Evolutionary conservation across 2,329 filamentous ascomycete genomes (phyloP).

Genomic region (Colletotrichum lupini): DNA sequence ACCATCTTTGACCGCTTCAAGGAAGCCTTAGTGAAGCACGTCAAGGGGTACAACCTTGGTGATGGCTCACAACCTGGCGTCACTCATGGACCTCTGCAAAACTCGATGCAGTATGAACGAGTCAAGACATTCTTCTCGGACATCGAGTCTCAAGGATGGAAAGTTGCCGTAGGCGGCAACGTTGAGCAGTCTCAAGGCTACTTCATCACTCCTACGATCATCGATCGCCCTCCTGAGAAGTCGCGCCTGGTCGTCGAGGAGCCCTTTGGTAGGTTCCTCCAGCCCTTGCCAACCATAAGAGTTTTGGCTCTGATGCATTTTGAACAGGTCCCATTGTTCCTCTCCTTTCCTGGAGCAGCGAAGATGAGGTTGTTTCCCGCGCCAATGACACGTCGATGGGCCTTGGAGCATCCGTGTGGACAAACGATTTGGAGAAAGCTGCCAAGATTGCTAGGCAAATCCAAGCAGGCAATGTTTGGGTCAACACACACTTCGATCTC

Average conservation of each 20-base stretch:
- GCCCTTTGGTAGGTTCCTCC: background rate
- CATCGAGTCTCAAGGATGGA: slow-evolving; percentile 27
- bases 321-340: slow-evolving; percentile 68
- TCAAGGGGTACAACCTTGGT: slow-evolving; percentile 51
- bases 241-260: slow-evolving; percentile 19
- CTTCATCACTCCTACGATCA: slow-evolving; percentile 19
- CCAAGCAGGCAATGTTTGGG: slow-evolving; percentile 65
- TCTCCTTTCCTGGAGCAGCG: slow-evolving; percentile 68
- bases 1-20: slow-evolving; percentile 19
- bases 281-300: too few species aligned
- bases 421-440: slow-evolving; percentile 62
- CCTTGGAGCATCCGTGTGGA: slow-evolving; percentile 69
- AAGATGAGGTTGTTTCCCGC: slow-evolving; percentile 67
- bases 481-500: slow-evolving; percentile 58
- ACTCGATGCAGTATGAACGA: slow-evolving; percentile 67
- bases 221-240: slow-evolving; percentile 19
- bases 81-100: slow-evolving; percentile 68
- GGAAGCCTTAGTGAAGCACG: slow-evolving; percentile 38
- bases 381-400: slow-evolving; percentile 66
- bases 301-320: background rate
- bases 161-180: slow-evolving; percentile 22
- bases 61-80: slow-evolving; percentile 48
- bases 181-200: slow-evolving; percentile 11
- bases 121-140: slow-evolving; percentile 26
- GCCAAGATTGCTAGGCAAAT: slow-evolving; percentile 63